Conservation (phyloP, 2,329 filamentous ascomycete species). For the Claviceps sp. region DNA sequence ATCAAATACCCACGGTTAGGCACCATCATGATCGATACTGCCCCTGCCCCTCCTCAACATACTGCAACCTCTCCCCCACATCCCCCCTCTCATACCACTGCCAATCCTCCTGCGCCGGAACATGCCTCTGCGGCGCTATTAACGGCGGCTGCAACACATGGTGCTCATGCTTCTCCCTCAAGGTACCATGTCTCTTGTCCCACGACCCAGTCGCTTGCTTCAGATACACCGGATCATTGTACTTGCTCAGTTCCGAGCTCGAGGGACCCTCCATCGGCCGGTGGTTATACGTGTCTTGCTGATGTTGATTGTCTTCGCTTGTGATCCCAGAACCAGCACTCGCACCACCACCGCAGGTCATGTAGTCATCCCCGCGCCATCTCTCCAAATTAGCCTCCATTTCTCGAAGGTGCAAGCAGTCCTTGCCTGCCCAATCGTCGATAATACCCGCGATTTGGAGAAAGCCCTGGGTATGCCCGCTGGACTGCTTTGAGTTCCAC, state of each 20-base stretch:
- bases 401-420: slow-evolving; percentile 40
- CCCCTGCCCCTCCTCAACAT: slow-evolving; percentile 13
- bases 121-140: not conserved
- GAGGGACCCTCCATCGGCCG: slow-evolving; percentile 1
- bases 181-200: not conserved
- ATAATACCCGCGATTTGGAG: slow-evolving; percentile 44
- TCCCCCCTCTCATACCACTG: slow-evolving; percentile 23
- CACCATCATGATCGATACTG: slow-evolving; percentile 17
- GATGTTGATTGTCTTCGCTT: not conserved
- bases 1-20: not conserved
- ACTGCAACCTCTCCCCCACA: slow-evolving; percentile 14
- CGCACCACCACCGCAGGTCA: not conserved
- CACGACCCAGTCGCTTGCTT: not conserved
- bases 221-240: not conserved
- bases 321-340: too few relatives aligned
- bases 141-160: not conserved
- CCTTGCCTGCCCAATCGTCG: slow-evolving; percentile 45
- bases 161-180: not conserved
- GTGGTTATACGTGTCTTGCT: slow-evolving; percentile 7
- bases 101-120: slow-evolving; percentile 15
- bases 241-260: slow-evolving; percentile 1
- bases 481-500: slow-evolving; percentile 38
- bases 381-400: slow-evolving; percentile 48
- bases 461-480: slow-evolving; percentile 49
- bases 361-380: slow-evolving; percentile 26